Conservation (phyloP, 345 rosid genomes). For the Sonneratia caseolaris region DNA sequence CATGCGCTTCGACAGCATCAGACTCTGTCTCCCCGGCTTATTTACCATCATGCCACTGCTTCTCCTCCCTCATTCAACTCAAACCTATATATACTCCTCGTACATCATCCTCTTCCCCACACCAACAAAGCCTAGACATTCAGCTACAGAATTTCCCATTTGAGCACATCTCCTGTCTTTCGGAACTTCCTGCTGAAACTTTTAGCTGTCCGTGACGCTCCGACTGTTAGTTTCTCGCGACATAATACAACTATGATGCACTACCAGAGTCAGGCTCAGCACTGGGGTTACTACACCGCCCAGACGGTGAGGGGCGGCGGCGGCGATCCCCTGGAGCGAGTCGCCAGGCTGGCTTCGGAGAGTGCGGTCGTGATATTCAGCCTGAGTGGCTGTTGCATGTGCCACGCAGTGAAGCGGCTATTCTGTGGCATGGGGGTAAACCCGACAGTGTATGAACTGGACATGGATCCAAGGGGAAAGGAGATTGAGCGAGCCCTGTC, state of each 20-base stretch:
- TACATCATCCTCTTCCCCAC: background rate
- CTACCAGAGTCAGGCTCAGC: slow-evolving; percentile 10
- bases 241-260: slow-evolving; percentile 13
- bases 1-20: slow-evolving; percentile 1
- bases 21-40: background rate
- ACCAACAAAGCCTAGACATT: background rate
- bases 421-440: slow-evolving; percentile 67
- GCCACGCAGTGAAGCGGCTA: slow-evolving; percentile 62
- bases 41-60: background rate
- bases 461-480: slow-evolving; percentile 44
- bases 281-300: slow-evolving; percentile 9
- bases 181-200: no score
- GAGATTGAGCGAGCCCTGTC: slow-evolving; percentile 43
- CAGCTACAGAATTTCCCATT: background rate
- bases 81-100: background rate
- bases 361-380: slow-evolving; percentile 67
- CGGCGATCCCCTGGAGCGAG: slow-evolving; percentile 34
- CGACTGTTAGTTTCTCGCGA: no score
- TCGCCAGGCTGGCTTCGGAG: slow-evolving; percentile 40
- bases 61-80: background rate
- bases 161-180: no score
- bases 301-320: slow-evolving; percentile 2
- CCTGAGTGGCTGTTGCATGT: slow-evolving; percentile 58
- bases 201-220: no score
- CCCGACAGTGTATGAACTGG: slow-evolving; percentile 53